Conservation (phyloP, 805 yeast genomes). For the Starmerella bombi region DNA sequence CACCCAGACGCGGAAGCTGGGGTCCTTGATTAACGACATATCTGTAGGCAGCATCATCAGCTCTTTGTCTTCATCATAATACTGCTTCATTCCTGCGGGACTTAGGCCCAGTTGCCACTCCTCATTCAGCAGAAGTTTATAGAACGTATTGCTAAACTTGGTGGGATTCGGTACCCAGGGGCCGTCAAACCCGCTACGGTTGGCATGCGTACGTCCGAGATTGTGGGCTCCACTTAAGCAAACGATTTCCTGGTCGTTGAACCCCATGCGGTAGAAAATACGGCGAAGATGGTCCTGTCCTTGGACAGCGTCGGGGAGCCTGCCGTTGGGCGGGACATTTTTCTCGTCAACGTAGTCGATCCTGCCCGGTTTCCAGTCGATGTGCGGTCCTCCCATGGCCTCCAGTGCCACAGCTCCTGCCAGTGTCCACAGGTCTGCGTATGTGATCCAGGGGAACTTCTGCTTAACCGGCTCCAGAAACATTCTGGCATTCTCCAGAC, state of each 20-base stretch:
- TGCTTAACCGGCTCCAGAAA: slow-evolving; percentile 43
- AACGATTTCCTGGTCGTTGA: slow-evolving; percentile 49
- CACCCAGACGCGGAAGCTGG: slow-evolving; percentile 46
- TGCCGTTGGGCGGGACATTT: slow-evolving; percentile 49
- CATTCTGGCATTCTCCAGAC: slow-evolving; percentile 40
- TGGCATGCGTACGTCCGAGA: slow-evolving; percentile 48
- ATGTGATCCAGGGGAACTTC: slow-evolving; percentile 46
- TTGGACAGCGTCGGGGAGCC: slow-evolving; percentile 46
- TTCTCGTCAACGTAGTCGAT: slow-evolving; percentile 42
- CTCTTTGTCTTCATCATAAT: slow-evolving; percentile 39
- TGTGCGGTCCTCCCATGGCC: slow-evolving; percentile 51
- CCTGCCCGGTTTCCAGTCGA: slow-evolving; percentile 68
- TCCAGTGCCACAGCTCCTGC: slow-evolving; percentile 57
- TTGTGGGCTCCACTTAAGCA: slow-evolving; percentile 50
- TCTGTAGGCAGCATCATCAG: slow-evolving; percentile 86
- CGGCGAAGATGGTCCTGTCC: slow-evolving; percentile 43
- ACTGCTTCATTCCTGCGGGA: slow-evolving; percentile 30
- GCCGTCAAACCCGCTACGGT: slow-evolving; percentile 69
- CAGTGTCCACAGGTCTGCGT: slow-evolving; percentile 60
- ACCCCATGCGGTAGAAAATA: slow-evolving; percentile 47
- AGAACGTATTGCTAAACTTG: slow-evolving; percentile 62
- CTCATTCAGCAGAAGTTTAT: slow-evolving; percentile 38
- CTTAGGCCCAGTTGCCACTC: slow-evolving; percentile 38
- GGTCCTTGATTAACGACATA: slow-evolving; percentile 51
- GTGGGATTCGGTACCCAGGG: slow-evolving; percentile 83